Evolutionary conservation across 768 basidiomycete genomes (phyloP).

Genomic region (Amanita brunnescens): DNA sequence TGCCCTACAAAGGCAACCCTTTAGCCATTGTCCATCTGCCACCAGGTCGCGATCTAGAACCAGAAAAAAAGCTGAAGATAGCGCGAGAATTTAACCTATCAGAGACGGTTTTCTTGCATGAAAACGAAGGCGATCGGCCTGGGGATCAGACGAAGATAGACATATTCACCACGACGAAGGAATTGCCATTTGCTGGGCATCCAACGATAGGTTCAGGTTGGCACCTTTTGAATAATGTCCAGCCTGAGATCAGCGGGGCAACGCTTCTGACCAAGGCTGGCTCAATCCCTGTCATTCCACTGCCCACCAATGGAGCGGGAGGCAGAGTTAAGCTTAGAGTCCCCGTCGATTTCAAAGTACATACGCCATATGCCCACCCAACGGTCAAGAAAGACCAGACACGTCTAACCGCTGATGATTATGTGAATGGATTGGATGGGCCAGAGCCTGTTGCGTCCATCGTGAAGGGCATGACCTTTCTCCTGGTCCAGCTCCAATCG

Average conservation of each 20-base stretch:
- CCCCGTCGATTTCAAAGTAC: constrained; percentile 34
- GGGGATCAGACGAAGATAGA: constrained; percentile 23
- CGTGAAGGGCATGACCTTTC: constrained; percentile 39
- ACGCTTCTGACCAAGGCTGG: constrained; percentile 34
- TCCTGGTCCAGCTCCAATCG: constrained; percentile 28
- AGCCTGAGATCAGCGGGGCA: constrained; percentile 13
- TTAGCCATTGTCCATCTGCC: constrained; percentile 36
- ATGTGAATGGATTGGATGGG: constrained; percentile 25
- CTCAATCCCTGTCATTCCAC: constrained; percentile 23
- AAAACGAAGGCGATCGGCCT: constrained; percentile 11
- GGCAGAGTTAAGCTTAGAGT: constrained; percentile 27
- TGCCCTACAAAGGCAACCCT: constrained; percentile 33
- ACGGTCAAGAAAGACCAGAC: constrained; percentile 22
- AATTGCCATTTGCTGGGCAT: constrained; percentile 39
- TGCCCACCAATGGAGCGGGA: constrained; percentile 10
- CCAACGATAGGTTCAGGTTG: constrained; percentile 36
- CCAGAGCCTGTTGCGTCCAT: constrained; percentile 31
- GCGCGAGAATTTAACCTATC: constrained; percentile 43
- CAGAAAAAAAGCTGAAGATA: constrained; percentile 31
- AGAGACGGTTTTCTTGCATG: constrained; percentile 39
- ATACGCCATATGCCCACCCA: constrained; percentile 19
- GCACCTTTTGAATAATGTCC: constrained; percentile 24
- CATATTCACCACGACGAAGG: constrained; percentile 31
- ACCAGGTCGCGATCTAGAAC: constrained; percentile 17
- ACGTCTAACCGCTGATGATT: constrained; percentile 23